Percentiles rank a stretch among this genome's conserved stretches.
phyloP scores from a whole-genome alignment of 2,329 filamentous ascomycete genomes.

The Penicillium carneum region DNA sequence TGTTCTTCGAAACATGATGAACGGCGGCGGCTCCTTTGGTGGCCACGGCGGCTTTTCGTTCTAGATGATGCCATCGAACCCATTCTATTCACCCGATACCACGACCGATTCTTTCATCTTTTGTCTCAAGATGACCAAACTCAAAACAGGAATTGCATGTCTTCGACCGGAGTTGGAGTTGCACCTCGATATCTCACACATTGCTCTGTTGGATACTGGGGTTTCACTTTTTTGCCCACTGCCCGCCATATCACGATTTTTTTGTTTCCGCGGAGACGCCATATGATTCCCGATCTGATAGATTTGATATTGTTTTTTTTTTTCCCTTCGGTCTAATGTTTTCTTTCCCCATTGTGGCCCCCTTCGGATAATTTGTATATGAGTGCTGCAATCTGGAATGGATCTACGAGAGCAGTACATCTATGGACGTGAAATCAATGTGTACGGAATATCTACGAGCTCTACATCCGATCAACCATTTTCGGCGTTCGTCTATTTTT shows the following conservation, averaged over 20 bases:
- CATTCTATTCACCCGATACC: conserved; percentile 8
- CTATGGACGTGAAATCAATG: conserved; percentile 3
- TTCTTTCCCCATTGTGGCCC: background rate
- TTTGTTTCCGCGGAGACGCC: conserved; percentile 25
- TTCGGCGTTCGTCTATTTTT: conserved; percentile 5
- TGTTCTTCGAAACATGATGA: conserved; percentile 85
- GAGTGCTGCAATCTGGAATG: conserved; percentile 26
- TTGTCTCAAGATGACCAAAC: conserved; percentile 4
- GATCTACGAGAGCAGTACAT: conserved; percentile 29
- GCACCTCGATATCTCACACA: conserved; percentile 15
- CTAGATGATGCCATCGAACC: conserved; percentile 40
- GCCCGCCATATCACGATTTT: conserved; percentile 18
- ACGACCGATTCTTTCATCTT: conserved; percentile 17
- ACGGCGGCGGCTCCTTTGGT: conserved; percentile 61
- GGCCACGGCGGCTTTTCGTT: conserved; percentile 66
- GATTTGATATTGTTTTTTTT: conserved; percentile 18
- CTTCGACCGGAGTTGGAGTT: conserved; percentile 24
- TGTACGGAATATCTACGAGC: conserved; percentile 2
- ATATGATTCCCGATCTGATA: conserved; percentile 35
- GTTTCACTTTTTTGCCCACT: conserved; percentile 13
- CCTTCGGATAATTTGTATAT: conserved; percentile 20
- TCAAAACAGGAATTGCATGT: conserved; percentile 21
- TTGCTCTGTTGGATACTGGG: conserved; percentile 14
- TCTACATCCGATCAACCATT: conserved; percentile 15
- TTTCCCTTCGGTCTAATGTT: conserved; percentile 1